Evolutionary conservation across 108 stramenopile genomes (phyloP).

Genomic region (Epipyxis sp.): DNA sequence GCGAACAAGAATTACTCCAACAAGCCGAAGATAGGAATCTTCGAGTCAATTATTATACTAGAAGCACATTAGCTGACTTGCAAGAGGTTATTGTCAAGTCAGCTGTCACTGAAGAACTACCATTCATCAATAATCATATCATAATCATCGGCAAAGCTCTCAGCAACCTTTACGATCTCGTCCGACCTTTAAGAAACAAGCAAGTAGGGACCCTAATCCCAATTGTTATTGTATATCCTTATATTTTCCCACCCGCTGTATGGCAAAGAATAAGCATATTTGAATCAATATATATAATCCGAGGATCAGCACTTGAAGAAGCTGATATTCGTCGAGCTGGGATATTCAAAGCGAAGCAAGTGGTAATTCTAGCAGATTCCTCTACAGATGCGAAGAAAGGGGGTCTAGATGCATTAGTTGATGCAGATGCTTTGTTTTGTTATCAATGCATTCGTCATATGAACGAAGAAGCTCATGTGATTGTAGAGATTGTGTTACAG

Average conservation of each 20-base stretch:
- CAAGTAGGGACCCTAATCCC: neutral
- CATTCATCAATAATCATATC: neutral
- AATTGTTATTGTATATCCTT: slow-evolving; percentile 12
- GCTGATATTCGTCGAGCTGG: slow-evolving; percentile 5
- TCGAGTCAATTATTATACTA: neutral
- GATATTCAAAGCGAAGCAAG: slow-evolving; percentile 7
- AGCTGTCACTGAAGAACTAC: neutral
- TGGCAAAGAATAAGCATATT: slow-evolving; percentile 10
- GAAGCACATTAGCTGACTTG: neutral
- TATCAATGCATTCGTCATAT: slow-evolving; percentile 5
- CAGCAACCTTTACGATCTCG: neutral
- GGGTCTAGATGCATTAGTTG: neutral
- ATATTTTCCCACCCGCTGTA: neutral
- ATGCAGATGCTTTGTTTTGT: slow-evolving; percentile 19
- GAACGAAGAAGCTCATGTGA: neutral
- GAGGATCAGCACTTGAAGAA: slow-evolving; percentile 20
- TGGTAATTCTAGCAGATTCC: slow-evolving; percentile 24
- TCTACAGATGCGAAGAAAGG: neutral
- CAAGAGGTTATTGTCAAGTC: neutral
- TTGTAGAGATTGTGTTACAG: slow-evolving; percentile 4
- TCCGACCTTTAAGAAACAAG: slow-evolving; percentile 4
- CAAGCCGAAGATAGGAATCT: neutral
- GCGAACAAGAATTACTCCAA: neutral
- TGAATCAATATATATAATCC: neutral
- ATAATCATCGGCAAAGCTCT: neutral